Base-by-base conservation (phyloP, 2,329 filamentous ascomycete genomes). In the Didymella lethalis region DNA sequence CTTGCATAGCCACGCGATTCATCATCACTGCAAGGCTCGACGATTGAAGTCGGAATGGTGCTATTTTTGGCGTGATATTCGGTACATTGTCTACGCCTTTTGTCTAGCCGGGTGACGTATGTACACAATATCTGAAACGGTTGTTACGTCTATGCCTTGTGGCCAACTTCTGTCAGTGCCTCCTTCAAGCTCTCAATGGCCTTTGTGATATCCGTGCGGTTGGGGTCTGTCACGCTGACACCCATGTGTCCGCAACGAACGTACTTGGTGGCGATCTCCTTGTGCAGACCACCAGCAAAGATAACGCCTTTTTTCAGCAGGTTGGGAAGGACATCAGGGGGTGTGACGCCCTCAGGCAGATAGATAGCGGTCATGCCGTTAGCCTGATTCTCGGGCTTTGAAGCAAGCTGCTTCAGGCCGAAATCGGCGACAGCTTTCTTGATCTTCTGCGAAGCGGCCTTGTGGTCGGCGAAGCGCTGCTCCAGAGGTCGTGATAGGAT, bases 291-390 rank as follows among this genome's bases (percentile, higher is more conserved):
- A 59, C 93, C 95, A 25, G 95, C 95, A 76, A 98, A 98, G 60
- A 99, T 87, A 40, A 99, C 91, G 29, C 93, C 93, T 78, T 90
- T 93, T 81, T 91, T 91, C 63, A 92, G 79, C 63, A 99, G 82
- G 74, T 88, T 93, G 12, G 95, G 93, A 52, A 99, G 84, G 32
- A 99, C 83, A 65, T 97, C 91, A 2, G 93, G 85, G 29, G 90
- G 89, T 68, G 89, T 88, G 52, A 98, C 81, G 40, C 85, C 89
- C 62, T 98, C 92, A 1, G 95, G 95, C 54, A 99, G 85, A 79
- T 95, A 97, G 67, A 99, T 95, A 58, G 95, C 94, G 3, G 95
- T 99, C 95, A 99, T 99, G 71, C 91, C 93, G 77, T 96, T 94
- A 41, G 95, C 93, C 81, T 98, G 94, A 79, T 96, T 90, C 71